Base-by-base conservation (phyloP, 192 early-diverging fungal genomes). In the Backusella westeae region DNA sequence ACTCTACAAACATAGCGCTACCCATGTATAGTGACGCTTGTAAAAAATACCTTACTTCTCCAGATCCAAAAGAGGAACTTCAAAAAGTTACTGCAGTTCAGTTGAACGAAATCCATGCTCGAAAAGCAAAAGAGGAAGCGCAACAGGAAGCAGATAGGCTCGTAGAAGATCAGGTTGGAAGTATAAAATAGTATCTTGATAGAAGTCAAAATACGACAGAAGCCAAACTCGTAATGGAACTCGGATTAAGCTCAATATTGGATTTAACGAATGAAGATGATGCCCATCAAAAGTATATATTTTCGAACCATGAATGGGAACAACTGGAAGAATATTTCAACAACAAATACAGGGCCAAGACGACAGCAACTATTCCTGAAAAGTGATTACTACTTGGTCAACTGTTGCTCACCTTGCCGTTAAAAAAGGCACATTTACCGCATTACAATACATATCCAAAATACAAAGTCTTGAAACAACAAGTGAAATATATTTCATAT, bases 401-500 rank as follows among this genome's bases (percentile, higher is more conserved):
- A 34, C 67, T 19, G 12, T 39, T 35, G 17, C 36, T 39, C 8
- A 39, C 3, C 19, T 69, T n/a, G 67, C 67, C 14, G 19, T 39
- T 39, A 21, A 69, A 19, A 69, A 8, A 36, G 36, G 67, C 9
- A 17, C 34, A 39, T 69, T 69, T 21, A 39, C 15, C 38, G 23
- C 67, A 39, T 34, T 69, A 69, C 39, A 69, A 36, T 69, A 42
- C 36, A 41, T 69, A 38, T 69, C 67, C 3, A 69, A 69, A 39
- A 41, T 69, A 8, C 67, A 69, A 69, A 35, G 32, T n/a, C 38
- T 69, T 21, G 67, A 69, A 69, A 41, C 67, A 32, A 69, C 38
- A 32, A 34, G 36, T 9, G 36, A 69, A 23, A 5, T 41, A 39
- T 8, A 35, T 35, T 69, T 69, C 21, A 69, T 6, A 0, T 69